Conservation (phyloP, 2,329 filamentous ascomycete species). For the Epicoccum sorghinum region DNA sequence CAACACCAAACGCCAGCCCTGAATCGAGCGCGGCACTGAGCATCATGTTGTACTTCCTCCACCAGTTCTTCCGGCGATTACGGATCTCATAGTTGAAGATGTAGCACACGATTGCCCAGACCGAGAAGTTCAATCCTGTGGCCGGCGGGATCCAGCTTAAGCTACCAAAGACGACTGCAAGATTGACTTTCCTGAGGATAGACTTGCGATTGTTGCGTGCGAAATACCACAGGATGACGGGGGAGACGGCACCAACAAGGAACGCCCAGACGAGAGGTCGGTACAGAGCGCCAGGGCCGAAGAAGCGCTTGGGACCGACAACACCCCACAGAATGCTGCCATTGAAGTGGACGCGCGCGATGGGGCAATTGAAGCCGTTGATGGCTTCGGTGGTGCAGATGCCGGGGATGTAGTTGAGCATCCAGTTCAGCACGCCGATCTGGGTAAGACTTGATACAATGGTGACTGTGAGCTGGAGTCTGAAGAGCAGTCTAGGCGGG, state of each 20-base stretch:
- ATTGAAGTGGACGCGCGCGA: slow-evolving; percentile 88
- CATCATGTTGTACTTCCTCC: slow-evolving; percentile 92
- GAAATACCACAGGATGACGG: slow-evolving; percentile 76
- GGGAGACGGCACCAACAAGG: slow-evolving; percentile 74
- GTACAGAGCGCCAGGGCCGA: slow-evolving; percentile 77
- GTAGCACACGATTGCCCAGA: slow-evolving; percentile 86
- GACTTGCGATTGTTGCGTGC: slow-evolving; percentile 62
- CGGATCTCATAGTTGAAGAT: slow-evolving; percentile 81
- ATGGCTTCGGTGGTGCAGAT: slow-evolving; percentile 81
- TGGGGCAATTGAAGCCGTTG: slow-evolving; percentile 86
- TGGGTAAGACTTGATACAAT: slow-evolving; percentile 80
- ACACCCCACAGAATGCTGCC: slow-evolving; percentile 90
- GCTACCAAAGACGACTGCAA: slow-evolving; percentile 82
- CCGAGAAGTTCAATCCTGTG: slow-evolving; percentile 80
- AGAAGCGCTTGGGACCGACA: slow-evolving; percentile 82
- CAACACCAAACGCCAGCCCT: slow-evolving; percentile 79
- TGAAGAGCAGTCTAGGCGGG: slow-evolving; percentile 76
- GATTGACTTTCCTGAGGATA: slow-evolving; percentile 76
- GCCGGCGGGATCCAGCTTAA: slow-evolving; percentile 88
- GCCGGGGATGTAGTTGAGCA: slow-evolving; percentile 76
- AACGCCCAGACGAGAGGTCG: slow-evolving; percentile 81
- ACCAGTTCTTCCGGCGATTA: slow-evolving; percentile 74
- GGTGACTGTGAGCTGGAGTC: slow-evolving; percentile 78
- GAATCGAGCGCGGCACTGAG: slow-evolving; percentile 83
- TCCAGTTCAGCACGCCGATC: slow-evolving; percentile 87